These are phyloP conservation scores for Thalassiosira hispida DNA, from an alignment of 352 stramenopile species.

Conservation along the genomic window DNA sequence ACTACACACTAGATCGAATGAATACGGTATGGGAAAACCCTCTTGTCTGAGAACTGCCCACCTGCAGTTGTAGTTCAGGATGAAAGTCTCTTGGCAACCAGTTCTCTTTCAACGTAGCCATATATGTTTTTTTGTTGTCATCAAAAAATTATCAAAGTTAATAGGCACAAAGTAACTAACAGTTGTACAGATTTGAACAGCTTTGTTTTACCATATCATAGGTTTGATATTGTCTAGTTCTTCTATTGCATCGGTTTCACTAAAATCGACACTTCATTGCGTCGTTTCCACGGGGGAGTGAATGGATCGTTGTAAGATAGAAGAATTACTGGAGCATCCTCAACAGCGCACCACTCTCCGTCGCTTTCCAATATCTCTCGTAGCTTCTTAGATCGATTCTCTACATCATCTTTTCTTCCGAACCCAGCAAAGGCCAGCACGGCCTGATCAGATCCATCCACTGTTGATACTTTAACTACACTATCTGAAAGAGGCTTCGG, in stretches of 20 bases:
- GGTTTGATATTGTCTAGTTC: background rate
- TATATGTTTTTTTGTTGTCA: too few species aligned
- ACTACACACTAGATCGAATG: constrained; percentile 82
- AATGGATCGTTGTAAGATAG: constrained; percentile 87
- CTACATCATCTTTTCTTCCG: constrained; percentile 63
- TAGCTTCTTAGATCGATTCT: constrained; percentile 54
- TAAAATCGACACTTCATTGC: constrained; percentile 84
- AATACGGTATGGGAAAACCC: constrained; percentile 85
- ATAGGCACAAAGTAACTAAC: too few species aligned
- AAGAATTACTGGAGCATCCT: constrained; percentile 42
- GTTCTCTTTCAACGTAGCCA: too few species aligned
- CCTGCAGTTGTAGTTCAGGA: too few species aligned
- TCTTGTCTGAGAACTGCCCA: constrained; percentile 25
- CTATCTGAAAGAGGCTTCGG: constrained; percentile 68
- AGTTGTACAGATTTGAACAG: background rate
- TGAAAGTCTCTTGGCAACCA: too few species aligned
- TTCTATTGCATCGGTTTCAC: constrained; percentile 33
- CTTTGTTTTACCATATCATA: background rate
- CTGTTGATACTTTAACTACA: constrained; percentile 60
- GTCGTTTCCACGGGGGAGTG: constrained; percentile 78
- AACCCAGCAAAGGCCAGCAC: constrained; percentile 82
- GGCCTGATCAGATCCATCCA: constrained; percentile 43
- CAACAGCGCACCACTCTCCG: constrained; percentile 44
- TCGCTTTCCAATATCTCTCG: constrained; percentile 48
- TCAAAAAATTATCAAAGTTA: too few species aligned